These are phyloP conservation scores for Neurospora sp. DNA, from an alignment of 495 filamentous ascomycete genomes.

Conservation along the genomic window DNA sequence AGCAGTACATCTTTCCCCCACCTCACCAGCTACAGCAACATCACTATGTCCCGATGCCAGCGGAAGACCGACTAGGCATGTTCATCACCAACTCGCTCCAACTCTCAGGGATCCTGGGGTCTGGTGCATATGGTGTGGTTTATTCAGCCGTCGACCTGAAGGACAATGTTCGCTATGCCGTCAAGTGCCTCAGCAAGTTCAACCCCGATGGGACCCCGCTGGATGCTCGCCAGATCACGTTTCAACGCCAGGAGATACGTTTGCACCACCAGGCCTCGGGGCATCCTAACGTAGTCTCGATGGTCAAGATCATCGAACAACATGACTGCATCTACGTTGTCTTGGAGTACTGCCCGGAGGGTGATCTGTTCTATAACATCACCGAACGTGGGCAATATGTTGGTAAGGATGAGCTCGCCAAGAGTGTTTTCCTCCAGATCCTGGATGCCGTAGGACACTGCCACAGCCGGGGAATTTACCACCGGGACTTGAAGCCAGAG, in stretches of 20 bases:
- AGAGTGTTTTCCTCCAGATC: slow-evolving; percentile 84
- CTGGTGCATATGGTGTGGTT: slow-evolving; percentile 94
- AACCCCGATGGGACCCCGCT: slow-evolving; percentile 56
- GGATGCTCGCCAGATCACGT: slow-evolving; percentile 76
- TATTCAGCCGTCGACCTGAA: slow-evolving; percentile 87
- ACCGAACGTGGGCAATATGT: slow-evolving; percentile 90
- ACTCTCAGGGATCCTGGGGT: slow-evolving; percentile 75
- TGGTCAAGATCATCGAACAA: slow-evolving; percentile 89
- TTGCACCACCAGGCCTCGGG: slow-evolving; percentile 80
- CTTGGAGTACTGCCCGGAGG: slow-evolving; percentile 94
- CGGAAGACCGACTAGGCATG: slow-evolving; percentile 80
- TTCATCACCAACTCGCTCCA: slow-evolving; percentile 74
- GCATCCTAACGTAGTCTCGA: slow-evolving; percentile 88
- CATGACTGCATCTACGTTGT: slow-evolving; percentile 93
- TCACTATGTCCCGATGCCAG: slow-evolving; percentile 36
- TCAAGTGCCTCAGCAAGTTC: slow-evolving; percentile 91
- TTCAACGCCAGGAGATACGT: slow-evolving; percentile 87
- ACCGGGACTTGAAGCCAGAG: slow-evolving; percentile 95
- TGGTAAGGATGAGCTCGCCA: slow-evolving; percentile 83
- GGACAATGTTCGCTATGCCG: slow-evolving; percentile 74
- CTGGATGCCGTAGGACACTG: slow-evolving; percentile 95
- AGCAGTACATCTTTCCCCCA: slow-evolving; percentile 27
- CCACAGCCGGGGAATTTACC: slow-evolving; percentile 89
- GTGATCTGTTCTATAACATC: slow-evolving; percentile 93
- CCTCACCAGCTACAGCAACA: slow-evolving; percentile 25